Evolutionary conservation across 768 basidiomycete species (phyloP).

Genomic region (Multifurca ochricompacta): DNA sequence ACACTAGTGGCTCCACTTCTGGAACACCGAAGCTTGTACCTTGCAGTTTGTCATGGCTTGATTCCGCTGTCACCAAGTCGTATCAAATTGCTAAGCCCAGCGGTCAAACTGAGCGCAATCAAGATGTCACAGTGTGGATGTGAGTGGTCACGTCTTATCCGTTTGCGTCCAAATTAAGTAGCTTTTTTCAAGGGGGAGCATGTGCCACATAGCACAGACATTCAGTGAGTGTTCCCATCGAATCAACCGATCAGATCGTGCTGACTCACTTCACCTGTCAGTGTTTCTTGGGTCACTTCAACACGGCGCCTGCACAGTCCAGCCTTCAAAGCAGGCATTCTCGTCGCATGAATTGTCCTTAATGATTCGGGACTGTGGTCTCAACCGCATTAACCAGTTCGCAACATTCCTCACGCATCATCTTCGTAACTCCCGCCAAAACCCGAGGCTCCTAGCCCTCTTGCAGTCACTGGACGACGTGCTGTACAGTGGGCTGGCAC

Average conservation of each 20-base stretch:
- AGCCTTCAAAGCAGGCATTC: conserved; percentile 59
- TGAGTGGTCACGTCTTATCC: conserved; percentile 32
- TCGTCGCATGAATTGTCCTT: conserved; percentile 60
- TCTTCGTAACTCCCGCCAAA: conserved; percentile 48
- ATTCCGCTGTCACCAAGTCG: conserved; percentile 55
- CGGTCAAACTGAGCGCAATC: conserved; percentile 34
- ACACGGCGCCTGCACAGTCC: conserved; percentile 64
- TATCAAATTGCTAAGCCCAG: conserved; percentile 41
- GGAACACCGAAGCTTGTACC: conserved; percentile 75
- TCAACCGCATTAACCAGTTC: conserved; percentile 75
- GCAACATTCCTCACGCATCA: conserved; percentile 59
- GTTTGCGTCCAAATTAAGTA: conserved; percentile 29
- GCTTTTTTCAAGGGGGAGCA: conserved; percentile 55
- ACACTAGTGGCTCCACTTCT: conserved; percentile 79
- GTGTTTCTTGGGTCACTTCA: conserved; percentile 68
- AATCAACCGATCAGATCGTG: conserved; percentile 22
- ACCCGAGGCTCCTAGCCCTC: conserved; percentile 53
- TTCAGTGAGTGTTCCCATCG: conserved; percentile 46
- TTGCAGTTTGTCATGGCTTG: conserved; percentile 60
- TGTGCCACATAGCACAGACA: conserved; percentile 75
- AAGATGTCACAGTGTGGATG: conserved; percentile 71
- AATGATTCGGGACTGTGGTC: conserved; percentile 58
- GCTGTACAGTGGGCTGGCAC: conserved; percentile 55
- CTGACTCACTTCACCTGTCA: conserved; percentile 26
- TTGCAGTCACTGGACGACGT: conserved; percentile 55